A percentile compares a stretch with the other conserved stretches of the same genome.
Evolutionary conservation across 2,329 filamentous ascomycete genomes (phyloP).

Genomic region (Aureobasidium lini): DNA sequence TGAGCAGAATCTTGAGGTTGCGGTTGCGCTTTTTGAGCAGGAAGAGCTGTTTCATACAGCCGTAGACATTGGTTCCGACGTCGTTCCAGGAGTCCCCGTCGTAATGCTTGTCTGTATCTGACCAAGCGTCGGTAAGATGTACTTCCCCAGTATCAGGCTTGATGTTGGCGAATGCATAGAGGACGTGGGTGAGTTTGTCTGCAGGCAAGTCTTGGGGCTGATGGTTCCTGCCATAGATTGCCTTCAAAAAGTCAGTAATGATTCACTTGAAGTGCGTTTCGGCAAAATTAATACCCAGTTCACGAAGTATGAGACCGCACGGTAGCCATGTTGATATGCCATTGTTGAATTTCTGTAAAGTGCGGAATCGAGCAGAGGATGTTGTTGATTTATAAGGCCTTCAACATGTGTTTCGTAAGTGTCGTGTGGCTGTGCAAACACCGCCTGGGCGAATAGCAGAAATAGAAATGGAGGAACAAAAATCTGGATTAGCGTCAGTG

Average conservation of each 20-base stretch:
- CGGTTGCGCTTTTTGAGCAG: constrained; percentile 69
- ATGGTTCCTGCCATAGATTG: constrained; percentile 79
- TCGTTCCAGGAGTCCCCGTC: constrained; percentile 58
- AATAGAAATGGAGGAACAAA: background rate
- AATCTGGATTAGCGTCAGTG: no score
- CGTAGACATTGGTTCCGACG: constrained; percentile 64
- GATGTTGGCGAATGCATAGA: constrained; percentile 89
- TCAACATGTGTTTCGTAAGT: background rate
- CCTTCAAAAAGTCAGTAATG: constrained; percentile 38
- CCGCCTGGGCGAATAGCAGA: background rate
- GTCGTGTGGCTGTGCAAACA: constrained; percentile 12
- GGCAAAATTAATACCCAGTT: constrained; percentile 48
- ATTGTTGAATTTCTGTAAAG: background rate
- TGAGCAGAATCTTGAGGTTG: constrained; percentile 70
- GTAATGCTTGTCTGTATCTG: constrained; percentile 65
- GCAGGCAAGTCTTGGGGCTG: constrained; percentile 76
- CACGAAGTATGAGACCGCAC: constrained; percentile 65
- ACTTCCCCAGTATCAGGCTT: constrained; percentile 73
- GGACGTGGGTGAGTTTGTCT: constrained; percentile 76
- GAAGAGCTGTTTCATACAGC: constrained; percentile 69
- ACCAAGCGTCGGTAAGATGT: constrained; percentile 59
- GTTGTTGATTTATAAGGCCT: background rate
- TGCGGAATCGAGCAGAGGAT: background rate
- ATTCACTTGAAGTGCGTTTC: background rate
- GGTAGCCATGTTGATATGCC: constrained; percentile 41